Percentiles rank a stretch among this genome's conserved stretches.
Conservation (phyloP, 352 stramenopile species). For the Phytophthora pinifolia region DNA sequence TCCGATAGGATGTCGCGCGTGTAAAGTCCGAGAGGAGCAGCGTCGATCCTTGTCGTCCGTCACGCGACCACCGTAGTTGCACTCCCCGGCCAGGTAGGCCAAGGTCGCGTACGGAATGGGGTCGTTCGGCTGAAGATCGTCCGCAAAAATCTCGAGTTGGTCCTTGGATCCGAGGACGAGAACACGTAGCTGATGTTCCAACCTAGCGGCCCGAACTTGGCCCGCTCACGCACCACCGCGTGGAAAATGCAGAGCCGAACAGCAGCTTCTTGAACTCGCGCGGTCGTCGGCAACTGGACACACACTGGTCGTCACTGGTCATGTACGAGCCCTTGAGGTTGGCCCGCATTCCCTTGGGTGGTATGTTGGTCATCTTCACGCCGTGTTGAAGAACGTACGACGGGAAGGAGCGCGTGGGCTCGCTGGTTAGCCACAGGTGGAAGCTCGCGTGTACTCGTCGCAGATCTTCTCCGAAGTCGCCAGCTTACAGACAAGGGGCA, state of each 20-base stretch:
- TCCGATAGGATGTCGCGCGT: conserved; percentile 74
- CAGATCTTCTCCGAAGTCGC: conserved; percentile 95
- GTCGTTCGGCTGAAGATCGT: conserved; percentile 62
- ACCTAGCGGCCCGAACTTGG: conserved; percentile 82
- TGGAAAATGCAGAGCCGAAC: conserved; percentile 95
- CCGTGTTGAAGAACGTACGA: conserved; percentile 93
- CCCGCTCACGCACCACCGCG: conserved; percentile 80
- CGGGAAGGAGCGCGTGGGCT: conserved; percentile 92
- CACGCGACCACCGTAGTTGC: conserved; percentile 95
- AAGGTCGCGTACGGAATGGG: conserved; percentile 91
- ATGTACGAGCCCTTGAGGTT: conserved; percentile 93
- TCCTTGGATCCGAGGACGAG: conserved; percentile 80
- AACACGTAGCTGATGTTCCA: conserved; percentile 93
- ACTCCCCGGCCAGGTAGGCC: conserved; percentile 91
- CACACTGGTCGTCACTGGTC: conserved; percentile 77
- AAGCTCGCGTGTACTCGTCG: conserved; percentile 94
- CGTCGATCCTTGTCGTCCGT: conserved; percentile 94
- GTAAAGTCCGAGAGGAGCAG: conserved; percentile 87
- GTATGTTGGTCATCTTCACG: conserved; percentile 97
- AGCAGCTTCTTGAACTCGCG: conserved; percentile 84
- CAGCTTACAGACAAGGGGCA: conserved; percentile 95
- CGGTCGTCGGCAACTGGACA: conserved; percentile 57
- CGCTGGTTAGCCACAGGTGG: conserved; percentile 94
- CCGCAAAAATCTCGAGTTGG: conserved; percentile 82
- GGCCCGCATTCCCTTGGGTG: conserved; percentile 92